Percentiles rank a stretch among this genome's conserved stretches.
Conservation (phyloP, 306 rosid species). For the Medicago truncatula region DNA sequence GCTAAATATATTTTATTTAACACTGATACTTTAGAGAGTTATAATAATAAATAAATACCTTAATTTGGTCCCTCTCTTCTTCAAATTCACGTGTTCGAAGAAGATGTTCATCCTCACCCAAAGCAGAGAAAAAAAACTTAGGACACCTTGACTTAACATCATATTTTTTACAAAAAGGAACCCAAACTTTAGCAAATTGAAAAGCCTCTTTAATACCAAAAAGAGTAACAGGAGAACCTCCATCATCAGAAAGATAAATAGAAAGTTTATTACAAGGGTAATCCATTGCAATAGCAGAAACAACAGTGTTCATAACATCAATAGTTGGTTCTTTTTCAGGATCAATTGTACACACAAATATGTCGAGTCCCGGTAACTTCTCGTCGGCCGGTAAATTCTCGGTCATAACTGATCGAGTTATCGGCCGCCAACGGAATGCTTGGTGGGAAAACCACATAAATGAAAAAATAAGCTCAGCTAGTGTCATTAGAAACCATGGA, state of each 20-base stretch:
- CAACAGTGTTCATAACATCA: slow-evolving; percentile 51
- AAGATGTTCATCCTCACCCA: slow-evolving; percentile 26
- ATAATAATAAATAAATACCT: slow-evolving; percentile 25
- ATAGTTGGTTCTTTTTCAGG: slow-evolving; percentile 50
- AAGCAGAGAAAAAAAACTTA: slow-evolving; percentile 43
- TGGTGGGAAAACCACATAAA: slow-evolving; percentile 45
- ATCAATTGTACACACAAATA: slow-evolving; percentile 57
- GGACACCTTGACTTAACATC: slow-evolving; percentile 51
- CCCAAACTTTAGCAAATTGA: slow-evolving; percentile 50
- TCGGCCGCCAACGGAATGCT: slow-evolving; percentile 49
- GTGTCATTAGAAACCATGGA: slow-evolving; percentile 37
- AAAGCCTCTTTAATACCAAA: slow-evolving; percentile 44
- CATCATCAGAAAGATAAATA: slow-evolving; percentile 61
- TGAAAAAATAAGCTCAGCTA: slow-evolving; percentile 27
- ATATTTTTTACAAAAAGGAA: slow-evolving; percentile 55
- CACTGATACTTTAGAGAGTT: too few species aligned
- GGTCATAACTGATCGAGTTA: neutral
- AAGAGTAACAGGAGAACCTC: slow-evolving; percentile 33
- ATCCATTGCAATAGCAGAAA: slow-evolving; percentile 52
- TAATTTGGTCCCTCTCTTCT: slow-evolving; percentile 19
- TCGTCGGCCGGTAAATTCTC: slow-evolving; percentile 38
- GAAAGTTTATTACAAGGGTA: slow-evolving; percentile 50
- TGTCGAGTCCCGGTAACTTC: slow-evolving; percentile 47
- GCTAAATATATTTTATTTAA: too few species aligned
- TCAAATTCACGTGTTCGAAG: slow-evolving; percentile 27